Evolutionary conservation across 768 basidiomycete genomes (phyloP).

Genomic region (Russula foetens): DNA sequence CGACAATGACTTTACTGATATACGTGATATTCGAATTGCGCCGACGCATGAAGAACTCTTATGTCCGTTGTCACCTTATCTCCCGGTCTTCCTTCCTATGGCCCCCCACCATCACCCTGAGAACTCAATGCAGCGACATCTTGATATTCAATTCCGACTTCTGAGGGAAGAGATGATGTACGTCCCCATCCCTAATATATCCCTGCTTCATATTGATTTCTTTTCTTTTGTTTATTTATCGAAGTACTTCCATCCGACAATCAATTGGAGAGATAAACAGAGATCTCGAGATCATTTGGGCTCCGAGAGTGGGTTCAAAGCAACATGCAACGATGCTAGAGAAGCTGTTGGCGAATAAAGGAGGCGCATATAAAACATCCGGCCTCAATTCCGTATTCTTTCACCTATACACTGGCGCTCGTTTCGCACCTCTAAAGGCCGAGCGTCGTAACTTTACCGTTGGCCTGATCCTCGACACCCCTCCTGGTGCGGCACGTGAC

Average conservation of each 20-base stretch:
- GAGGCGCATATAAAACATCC: conserved; percentile 48
- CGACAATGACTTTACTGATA: conserved; percentile 55
- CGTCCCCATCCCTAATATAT: conserved; percentile 18
- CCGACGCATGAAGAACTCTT: conserved; percentile 64
- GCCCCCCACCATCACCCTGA: conserved; percentile 56
- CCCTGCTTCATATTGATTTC: background rate
- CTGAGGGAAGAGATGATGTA: conserved; percentile 66
- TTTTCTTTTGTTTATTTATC: too few relatives aligned
- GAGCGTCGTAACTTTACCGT: conserved; percentile 47
- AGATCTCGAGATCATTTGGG: conserved; percentile 17
- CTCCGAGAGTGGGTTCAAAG: background rate
- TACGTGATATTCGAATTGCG: conserved; percentile 52
- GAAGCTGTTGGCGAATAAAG: conserved; percentile 40
- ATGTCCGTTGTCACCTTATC: conserved; percentile 39
- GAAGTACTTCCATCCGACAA: conserved; percentile 20
- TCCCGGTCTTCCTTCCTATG: conserved; percentile 50
- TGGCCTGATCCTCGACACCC: conserved; percentile 40
- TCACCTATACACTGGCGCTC: conserved; percentile 51
- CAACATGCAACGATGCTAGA: conserved; percentile 32
- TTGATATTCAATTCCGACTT: conserved; percentile 71
- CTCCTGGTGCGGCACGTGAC: conserved; percentile 48
- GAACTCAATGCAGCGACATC: conserved; percentile 53
- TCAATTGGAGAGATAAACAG: conserved; percentile 17
- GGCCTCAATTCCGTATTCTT: conserved; percentile 46
- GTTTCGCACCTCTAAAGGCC: conserved; percentile 39